Evolutionary conservation across 148 eudicot genomes (phyloP).

Genomic region (Hydrangea macrophylla): DNA sequence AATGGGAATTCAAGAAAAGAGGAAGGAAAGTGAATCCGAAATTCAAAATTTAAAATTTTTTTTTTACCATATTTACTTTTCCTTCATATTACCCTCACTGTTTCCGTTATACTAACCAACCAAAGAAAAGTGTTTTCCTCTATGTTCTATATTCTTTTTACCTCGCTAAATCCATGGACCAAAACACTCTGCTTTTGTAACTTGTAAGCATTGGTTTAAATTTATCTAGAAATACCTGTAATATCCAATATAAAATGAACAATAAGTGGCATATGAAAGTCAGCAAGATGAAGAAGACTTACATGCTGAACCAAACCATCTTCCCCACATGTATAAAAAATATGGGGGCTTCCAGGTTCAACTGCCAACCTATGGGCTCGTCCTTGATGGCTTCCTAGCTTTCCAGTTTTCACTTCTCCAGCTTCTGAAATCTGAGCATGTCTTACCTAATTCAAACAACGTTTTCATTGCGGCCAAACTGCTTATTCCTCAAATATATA

Average conservation of each 20-base stretch:
- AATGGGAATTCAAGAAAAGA: too few relatives aligned
- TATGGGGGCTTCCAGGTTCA: conserved; percentile 93
- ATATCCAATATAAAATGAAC: too few relatives aligned
- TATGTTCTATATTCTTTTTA: too few relatives aligned
- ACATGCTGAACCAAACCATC: conserved; percentile 92
- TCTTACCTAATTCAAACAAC: conserved; percentile 56
- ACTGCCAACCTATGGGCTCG: conserved; percentile 85
- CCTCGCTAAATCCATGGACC: too few relatives aligned
- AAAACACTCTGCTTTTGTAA: too few relatives aligned
- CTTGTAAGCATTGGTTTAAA: neutral
- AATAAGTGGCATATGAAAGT: too few relatives aligned
- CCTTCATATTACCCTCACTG: too few relatives aligned
- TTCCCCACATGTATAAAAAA: conserved; percentile 84
- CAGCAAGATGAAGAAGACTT: conserved; percentile 22
- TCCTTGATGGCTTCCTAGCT: conserved; percentile 63
- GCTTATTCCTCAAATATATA: neutral
- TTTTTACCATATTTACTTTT: too few relatives aligned
- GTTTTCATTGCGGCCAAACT: neutral
- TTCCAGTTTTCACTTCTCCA: conserved; percentile 61
- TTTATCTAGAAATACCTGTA: neutral
- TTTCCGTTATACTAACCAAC: too few relatives aligned
- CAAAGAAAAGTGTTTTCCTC: too few relatives aligned
- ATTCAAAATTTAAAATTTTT: too few relatives aligned
- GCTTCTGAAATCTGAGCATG: conserved; percentile 60
- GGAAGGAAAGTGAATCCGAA: too few relatives aligned